Conservation (phyloP, 352 stramenopile species). For the Globisporangium paroecandrum region DNA sequence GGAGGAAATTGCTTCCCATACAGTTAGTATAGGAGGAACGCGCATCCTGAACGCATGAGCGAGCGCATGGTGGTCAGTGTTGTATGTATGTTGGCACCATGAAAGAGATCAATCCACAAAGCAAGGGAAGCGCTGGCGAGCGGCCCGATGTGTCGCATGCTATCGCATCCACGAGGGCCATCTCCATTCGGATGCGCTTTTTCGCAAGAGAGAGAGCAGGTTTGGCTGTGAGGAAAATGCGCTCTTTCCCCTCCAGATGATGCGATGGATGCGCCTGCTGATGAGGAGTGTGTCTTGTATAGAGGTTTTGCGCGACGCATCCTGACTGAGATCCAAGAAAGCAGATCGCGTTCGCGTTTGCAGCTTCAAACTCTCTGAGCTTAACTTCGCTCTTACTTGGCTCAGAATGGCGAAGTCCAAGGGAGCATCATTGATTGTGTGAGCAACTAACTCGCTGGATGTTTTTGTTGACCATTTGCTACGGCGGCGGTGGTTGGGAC, state of each 20-base stretch:
- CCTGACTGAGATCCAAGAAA: not conserved
- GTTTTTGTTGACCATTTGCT: not conserved
- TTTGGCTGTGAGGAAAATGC: not conserved
- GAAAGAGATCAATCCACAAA: not conserved
- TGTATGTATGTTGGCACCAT: not conserved
- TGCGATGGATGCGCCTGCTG: conserved; percentile 2
- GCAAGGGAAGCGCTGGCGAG: not conserved
- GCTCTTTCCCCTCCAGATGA: not conserved
- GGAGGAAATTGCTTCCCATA: too few relatives aligned
- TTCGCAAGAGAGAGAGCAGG: not conserved
- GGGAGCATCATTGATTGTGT: not conserved
- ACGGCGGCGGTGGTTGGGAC: not conserved
- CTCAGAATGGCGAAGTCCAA: not conserved
- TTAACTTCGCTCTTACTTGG: too few relatives aligned
- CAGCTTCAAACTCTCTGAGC: not conserved
- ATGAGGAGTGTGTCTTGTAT: conserved; percentile 2
- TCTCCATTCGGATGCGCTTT: conserved; percentile 3
- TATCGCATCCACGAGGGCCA: not conserved
- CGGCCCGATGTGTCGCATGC: not conserved
- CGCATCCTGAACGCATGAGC: too few relatives aligned
- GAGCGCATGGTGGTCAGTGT: not conserved
- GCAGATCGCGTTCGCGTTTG: not conserved
- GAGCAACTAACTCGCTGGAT: not conserved
- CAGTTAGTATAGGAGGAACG: too few relatives aligned
- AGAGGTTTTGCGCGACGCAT: not conserved